These are phyloP conservation scores for Suhomyces sp. DNA, from an alignment of 805 yeast species.

Conservation along the genomic window DNA sequence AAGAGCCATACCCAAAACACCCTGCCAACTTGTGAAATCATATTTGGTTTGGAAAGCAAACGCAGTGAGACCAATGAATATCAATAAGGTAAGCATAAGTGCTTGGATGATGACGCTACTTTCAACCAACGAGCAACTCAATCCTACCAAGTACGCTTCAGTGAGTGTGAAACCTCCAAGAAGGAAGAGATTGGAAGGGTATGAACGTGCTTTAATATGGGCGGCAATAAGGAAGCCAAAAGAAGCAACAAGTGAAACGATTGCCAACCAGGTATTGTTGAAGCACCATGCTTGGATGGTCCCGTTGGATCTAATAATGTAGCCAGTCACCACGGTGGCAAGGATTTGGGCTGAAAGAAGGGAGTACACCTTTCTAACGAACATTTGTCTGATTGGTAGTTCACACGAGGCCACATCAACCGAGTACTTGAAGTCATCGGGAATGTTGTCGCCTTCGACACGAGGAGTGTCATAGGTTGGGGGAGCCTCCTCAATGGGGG, in stretches of 20 bases:
- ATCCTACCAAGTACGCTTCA: constrained; percentile 73
- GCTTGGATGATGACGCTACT: constrained; percentile 69
- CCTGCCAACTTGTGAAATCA: constrained; percentile 70
- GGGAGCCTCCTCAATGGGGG: constrained; percentile 14
- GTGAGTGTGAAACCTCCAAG: constrained; percentile 67
- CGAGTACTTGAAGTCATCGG: constrained; percentile 81
- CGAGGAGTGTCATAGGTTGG: constrained; percentile 27
- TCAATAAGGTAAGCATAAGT: constrained; percentile 59
- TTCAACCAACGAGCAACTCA: constrained; percentile 62
- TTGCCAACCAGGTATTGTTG: constrained; percentile 56
- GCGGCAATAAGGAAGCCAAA: constrained; percentile 67
- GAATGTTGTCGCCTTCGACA: constrained; percentile 39
- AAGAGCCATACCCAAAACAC: constrained; percentile 52
- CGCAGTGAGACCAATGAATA: constrained; percentile 72
- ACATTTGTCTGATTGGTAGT: constrained; percentile 69
- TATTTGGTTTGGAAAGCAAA: constrained; percentile 79
- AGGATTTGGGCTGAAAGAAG: constrained; percentile 64
- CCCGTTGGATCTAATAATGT: constrained; percentile 45
- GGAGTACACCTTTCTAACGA: constrained; percentile 76
- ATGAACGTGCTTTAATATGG: constrained; percentile 58
- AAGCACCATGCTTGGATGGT: constrained; percentile 54
- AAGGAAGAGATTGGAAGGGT: constrained; percentile 64
- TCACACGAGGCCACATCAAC: constrained; percentile 78
- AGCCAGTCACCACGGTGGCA: constrained; percentile 59
- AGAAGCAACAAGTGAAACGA: constrained; percentile 57